phyloP scores from a whole-genome alignment of 768 basidiomycete species.

The Rhizopogon vulgaris region DNA sequence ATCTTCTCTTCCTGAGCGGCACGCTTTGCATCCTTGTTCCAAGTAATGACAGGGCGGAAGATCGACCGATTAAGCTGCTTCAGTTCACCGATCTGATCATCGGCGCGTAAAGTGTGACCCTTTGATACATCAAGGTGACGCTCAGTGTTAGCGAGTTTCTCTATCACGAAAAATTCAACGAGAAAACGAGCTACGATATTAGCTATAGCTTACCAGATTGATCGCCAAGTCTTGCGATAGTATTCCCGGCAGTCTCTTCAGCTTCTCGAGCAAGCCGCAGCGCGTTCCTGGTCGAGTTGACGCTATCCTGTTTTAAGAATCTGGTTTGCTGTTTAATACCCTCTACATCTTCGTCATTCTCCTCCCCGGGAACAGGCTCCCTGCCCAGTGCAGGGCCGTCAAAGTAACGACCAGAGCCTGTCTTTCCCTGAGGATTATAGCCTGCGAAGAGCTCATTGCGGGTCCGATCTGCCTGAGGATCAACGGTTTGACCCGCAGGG shows the following conservation, averaged over 20 bases:
- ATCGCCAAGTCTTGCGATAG: conserved; percentile 75
- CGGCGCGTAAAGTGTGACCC: conserved; percentile 80
- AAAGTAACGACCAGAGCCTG: conserved; percentile 60
- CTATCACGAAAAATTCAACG: conserved; percentile 28
- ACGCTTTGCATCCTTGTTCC: conserved; percentile 91
- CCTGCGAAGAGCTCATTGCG: conserved; percentile 74
- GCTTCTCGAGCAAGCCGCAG: conserved; percentile 91
- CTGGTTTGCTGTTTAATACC: conserved; percentile 91
- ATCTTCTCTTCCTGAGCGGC: conserved; percentile 81
- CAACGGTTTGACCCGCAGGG: conserved; percentile 7
- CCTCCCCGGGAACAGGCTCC: conserved; percentile 55
- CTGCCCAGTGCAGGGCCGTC: conserved; percentile 48
- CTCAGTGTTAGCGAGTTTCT: conserved; percentile 90
- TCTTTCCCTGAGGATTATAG: conserved; percentile 49
- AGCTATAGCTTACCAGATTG: conserved; percentile 71
- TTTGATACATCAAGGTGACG: conserved; percentile 91
- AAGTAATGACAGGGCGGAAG: conserved; percentile 86
- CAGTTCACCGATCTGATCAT: conserved; percentile 89
- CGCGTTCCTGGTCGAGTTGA: conserved; percentile 86
- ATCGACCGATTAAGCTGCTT: conserved; percentile 93
- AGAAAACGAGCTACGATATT: not conserved
- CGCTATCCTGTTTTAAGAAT: conserved; percentile 86
- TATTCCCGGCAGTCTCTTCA: conserved; percentile 89
- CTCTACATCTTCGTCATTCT: conserved; percentile 85
- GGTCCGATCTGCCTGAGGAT: conserved; percentile 50